A percentile compares a stretch with the other conserved stretches of the same genome.
These are phyloP conservation scores for Babesia gibsoni DNA, from an alignment of 169 alveolate species.

Conservation along the genomic window DNA sequence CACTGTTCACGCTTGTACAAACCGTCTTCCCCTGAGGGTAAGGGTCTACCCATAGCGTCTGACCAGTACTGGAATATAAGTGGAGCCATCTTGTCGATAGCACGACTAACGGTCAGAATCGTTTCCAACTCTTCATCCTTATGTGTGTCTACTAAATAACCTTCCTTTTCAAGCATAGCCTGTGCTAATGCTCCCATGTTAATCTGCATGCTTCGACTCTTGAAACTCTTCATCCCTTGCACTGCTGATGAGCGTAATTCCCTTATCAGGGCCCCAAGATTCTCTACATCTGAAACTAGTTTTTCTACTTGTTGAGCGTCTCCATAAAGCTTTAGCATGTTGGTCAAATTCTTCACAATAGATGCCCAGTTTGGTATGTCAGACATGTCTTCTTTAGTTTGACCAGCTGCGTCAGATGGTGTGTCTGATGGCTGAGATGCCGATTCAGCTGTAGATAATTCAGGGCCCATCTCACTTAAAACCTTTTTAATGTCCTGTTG, in stretches of 20 bases:
- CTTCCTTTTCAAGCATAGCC: not conserved
- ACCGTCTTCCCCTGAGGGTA: not conserved
- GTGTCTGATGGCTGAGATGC: not conserved
- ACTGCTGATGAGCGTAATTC: not conserved
- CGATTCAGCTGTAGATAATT: not conserved
- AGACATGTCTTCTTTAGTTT: too few species aligned
- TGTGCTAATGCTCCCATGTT: slow-evolving; percentile 1
- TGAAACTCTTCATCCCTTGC: not conserved
- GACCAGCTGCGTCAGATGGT: too few species aligned
- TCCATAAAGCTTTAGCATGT: not conserved
- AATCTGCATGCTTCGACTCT: slow-evolving; percentile 7
- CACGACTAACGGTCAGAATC: not conserved
- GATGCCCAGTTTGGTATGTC: not conserved
- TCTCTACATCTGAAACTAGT: not conserved
- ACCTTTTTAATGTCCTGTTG: not conserved
- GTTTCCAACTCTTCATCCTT: not conserved
- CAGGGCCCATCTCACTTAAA: not conserved
- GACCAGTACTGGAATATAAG: slow-evolving; percentile 19
- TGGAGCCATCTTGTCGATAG: slow-evolving; percentile 17
- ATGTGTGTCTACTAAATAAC: not conserved
- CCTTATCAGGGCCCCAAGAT: not conserved
- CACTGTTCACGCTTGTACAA: slow-evolving; percentile 7
- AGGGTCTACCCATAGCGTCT: not conserved
- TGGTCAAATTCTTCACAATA: not conserved
- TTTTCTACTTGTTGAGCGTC: not conserved